Percentiles rank a stretch among this genome's conserved stretches.
Evolutionary conservation across 441 rosid genomes (phyloP).

Genomic region (Pelargonium myrrhifolium): DNA sequence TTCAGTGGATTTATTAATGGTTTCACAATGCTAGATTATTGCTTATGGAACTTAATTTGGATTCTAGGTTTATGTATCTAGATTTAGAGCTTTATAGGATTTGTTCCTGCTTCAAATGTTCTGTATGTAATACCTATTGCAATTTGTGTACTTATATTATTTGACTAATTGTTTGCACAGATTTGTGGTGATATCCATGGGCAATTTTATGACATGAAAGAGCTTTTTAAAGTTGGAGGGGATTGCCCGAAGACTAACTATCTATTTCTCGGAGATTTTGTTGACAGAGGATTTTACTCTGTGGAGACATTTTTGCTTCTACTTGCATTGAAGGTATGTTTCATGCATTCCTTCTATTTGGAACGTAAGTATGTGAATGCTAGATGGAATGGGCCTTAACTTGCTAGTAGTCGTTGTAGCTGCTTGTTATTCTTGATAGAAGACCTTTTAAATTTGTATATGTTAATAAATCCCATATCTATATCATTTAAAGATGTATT

Average conservation of each 20-base stretch:
- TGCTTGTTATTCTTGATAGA: neutral
- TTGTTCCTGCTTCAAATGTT: neutral
- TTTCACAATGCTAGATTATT: neutral
- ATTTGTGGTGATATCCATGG: conserved; percentile 95
- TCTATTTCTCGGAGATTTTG: conserved; percentile 93
- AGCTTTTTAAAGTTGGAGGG: conserved; percentile 87
- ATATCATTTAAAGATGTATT: neutral
- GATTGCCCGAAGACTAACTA: conserved; percentile 90
- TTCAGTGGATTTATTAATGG: neutral
- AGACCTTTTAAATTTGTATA: neutral
- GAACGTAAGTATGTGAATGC: neutral
- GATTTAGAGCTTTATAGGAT: too few species aligned
- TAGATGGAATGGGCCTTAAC: neutral
- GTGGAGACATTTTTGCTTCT: conserved; percentile 89
- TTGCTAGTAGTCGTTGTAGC: neutral
- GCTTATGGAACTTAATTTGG: neutral
- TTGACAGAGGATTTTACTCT: conserved; percentile 83
- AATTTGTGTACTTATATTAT: conserved; percentile 7
- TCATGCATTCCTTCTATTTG: conserved; percentile 7
- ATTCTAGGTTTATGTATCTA: neutral
- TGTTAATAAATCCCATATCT: neutral
- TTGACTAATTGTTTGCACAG: conserved; percentile 27
- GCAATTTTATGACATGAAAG: conserved; percentile 91
- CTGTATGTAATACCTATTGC: neutral
- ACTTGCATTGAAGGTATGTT: conserved; percentile 77